Evolutionary conservation across 148 eudicot genomes (phyloP).

Genomic region (Heliosperma pusillum): DNA sequence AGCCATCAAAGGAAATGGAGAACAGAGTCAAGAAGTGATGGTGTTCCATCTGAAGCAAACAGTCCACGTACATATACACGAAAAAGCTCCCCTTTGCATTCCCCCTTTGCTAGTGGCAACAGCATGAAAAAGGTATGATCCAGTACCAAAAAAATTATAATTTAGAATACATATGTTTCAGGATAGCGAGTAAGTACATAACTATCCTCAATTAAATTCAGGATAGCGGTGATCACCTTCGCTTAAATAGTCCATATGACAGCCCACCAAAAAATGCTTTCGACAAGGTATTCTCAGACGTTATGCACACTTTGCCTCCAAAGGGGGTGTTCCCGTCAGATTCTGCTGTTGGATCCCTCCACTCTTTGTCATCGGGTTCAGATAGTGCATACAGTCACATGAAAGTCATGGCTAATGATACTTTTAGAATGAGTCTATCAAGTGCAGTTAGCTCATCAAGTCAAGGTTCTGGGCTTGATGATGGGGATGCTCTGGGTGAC

Average conservation of each 20-base stretch:
- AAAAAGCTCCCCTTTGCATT: constrained; percentile 82
- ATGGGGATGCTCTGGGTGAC: constrained; percentile 91
- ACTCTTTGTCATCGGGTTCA: constrained; percentile 85
- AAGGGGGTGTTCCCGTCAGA: constrained; percentile 70
- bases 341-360: constrained; percentile 66
- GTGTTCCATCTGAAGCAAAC: constrained; percentile 83
- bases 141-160: not conserved
- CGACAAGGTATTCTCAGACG: constrained; percentile 80
- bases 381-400: constrained; percentile 75
- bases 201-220: constrained; percentile 30
- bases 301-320: constrained; percentile 58
- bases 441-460: constrained; percentile 99
- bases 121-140: constrained; percentile 67
- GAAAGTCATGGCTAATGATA: constrained; percentile 69
- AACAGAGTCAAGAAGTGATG: constrained; percentile 94
- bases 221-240: constrained; percentile 75
- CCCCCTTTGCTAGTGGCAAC: constrained; percentile 79
- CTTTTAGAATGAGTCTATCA: constrained; percentile 89
- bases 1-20: constrained; percentile 85
- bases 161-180: not conserved
- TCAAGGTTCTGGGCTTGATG: constrained; percentile 98
- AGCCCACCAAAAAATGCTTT: constrained; percentile 87
- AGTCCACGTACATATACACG: constrained; percentile 92
- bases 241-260: constrained; percentile 73
- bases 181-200: constrained; percentile 5